phyloP scores from a whole-genome alignment of 441 rosid species.

The Corymbia calophylla region DNA sequence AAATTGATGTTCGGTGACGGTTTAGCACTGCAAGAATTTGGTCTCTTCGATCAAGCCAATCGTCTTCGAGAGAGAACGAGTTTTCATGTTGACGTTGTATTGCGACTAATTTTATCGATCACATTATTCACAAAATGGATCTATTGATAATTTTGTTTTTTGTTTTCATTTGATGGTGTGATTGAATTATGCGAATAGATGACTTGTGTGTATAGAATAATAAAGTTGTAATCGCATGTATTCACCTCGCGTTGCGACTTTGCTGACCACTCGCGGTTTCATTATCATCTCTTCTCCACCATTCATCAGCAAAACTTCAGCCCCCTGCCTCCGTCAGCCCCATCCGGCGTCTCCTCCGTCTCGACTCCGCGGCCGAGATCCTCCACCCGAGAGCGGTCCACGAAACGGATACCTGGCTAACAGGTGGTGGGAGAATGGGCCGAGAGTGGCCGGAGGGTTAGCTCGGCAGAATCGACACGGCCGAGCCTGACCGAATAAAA shows the following conservation, averaged over 20 bases:
- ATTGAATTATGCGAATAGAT: background rate
- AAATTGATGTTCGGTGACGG: background rate
- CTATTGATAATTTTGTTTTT: fast-evolving
- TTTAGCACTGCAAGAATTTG: background rate
- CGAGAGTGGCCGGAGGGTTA: background rate
- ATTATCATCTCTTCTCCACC: background rate
- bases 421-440: background rate
- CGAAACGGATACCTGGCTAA: too few relatives aligned
- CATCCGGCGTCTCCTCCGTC: background rate
- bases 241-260: background rate
- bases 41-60: too few relatives aligned
- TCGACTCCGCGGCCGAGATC: background rate
- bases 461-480: background rate
- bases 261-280: background rate
- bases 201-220: background rate
- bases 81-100: background rate
- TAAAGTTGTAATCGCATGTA: background rate
- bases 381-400: background rate
- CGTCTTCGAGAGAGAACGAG: too few relatives aligned
- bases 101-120: fast-evolving
- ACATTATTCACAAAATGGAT: background rate
- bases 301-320: background rate
- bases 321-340: background rate
- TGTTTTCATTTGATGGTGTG: fast-evolving
- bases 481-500: background rate